These are phyloP conservation scores for Rhodamnia argentea DNA, from an alignment of 345 rosid species.

Conservation along the genomic window DNA sequence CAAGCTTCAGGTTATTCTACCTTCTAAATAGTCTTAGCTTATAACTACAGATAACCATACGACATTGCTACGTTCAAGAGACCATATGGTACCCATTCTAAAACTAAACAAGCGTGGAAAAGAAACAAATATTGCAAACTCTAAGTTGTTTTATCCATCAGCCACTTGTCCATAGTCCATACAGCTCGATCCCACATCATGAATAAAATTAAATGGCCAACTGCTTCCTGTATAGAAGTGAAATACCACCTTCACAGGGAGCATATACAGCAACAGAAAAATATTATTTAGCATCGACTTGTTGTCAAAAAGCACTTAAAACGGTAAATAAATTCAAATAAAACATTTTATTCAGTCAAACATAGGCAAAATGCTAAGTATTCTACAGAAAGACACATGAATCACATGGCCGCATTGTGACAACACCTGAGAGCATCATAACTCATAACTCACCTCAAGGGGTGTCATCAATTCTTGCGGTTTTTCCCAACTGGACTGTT, in stretches of 20 bases:
- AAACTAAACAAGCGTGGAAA: neutral
- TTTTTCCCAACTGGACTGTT: conserved; percentile 97
- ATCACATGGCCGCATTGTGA: neutral
- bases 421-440: neutral
- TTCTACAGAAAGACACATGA: neutral
- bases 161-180: neutral
- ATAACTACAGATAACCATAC: neutral
- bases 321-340: neutral
- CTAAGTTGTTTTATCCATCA: neutral
- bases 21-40: neutral
- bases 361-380: neutral
- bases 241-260: neutral
- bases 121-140: neutral
- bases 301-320: neutral
- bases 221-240: neutral
- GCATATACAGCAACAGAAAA: neutral
- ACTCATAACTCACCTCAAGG: conserved; percentile 76
- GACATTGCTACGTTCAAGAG: neutral
- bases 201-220: neutral
- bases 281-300: neutral
- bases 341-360: neutral
- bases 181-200: neutral
- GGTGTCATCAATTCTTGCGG: conserved; percentile 94
- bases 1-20: neutral
- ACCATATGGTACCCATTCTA: neutral